phyloP scores from a whole-genome alignment of 2,329 filamentous ascomycete species.

The Zelopaecilomyces penicillatus region DNA sequence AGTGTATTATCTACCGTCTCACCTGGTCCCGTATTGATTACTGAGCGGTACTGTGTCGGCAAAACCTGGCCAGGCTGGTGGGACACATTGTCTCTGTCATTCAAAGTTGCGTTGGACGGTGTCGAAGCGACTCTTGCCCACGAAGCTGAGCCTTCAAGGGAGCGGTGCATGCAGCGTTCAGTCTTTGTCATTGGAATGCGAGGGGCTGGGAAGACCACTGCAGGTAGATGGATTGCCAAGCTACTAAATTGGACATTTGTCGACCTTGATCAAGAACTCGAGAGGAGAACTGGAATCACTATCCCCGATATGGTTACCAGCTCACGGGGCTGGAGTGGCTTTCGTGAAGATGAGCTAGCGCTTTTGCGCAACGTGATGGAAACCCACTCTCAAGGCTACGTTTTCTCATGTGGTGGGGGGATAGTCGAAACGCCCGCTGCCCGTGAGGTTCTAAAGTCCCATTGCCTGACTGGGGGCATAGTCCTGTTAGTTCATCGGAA shows the following conservation, averaged over 20 bases:
- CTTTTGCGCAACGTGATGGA: conserved; percentile 66
- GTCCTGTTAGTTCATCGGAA: conserved; percentile 84
- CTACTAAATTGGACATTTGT: conserved; percentile 69
- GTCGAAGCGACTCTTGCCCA: conserved; percentile 43
- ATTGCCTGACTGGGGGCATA: conserved; percentile 67
- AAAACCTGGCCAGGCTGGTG: conserved; percentile 99
- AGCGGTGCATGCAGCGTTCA: conserved; percentile 43
- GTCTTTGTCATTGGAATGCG: conserved; percentile 97
- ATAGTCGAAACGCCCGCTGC: conserved; percentile 81
- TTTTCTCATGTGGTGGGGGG: conserved; percentile 91
- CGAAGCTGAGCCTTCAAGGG: conserved; percentile 8
- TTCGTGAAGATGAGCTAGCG: conserved; percentile 69
- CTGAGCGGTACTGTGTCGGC: conserved; percentile 85
- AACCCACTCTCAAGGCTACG: conserved; percentile 64
- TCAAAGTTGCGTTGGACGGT: conserved; percentile 69
- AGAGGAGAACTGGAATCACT: conserved; percentile 60
- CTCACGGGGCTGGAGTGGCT: conserved; percentile 73
- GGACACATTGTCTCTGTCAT: conserved; percentile 75
- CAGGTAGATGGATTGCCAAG: conserved; percentile 74
- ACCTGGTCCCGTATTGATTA: conserved; percentile 63
- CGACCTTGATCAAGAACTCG: conserved; percentile 83
- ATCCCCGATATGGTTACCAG: conserved; percentile 80
- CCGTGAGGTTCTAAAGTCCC: conserved; percentile 64
- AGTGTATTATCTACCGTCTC: conserved; percentile 73
- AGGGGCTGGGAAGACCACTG: conserved; percentile 92